These are phyloP conservation scores for Ophiostoma perfectum DNA, from an alignment of 2,329 filamentous ascomycete genomes.

Conservation along the genomic window DNA sequence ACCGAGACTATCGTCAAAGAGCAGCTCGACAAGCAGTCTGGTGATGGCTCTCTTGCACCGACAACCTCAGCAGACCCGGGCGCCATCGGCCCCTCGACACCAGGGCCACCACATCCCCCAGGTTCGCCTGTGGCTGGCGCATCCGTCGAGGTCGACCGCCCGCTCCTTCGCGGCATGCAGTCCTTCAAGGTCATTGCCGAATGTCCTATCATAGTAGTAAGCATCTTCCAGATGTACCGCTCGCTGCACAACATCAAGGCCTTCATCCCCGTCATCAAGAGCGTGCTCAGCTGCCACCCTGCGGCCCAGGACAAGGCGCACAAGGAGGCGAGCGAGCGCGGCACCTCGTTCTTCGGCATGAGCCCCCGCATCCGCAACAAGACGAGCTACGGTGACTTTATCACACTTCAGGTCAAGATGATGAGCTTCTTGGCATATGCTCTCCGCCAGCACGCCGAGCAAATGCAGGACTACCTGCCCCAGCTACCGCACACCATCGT, in stretches of 20 bases:
- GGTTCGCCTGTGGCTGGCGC: conserved; percentile 84
- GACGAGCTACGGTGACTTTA: conserved; percentile 92
- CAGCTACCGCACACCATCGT: conserved; percentile 86
- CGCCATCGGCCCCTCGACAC: conserved; percentile 58
- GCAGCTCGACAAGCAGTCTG: conserved; percentile 75
- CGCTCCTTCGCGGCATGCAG: conserved; percentile 87
- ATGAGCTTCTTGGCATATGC: conserved; percentile 98
- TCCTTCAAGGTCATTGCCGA: conserved; percentile 98
- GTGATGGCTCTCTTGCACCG: conserved; percentile 32
- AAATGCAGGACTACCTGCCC: conserved; percentile 81
- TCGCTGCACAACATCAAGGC: conserved; percentile 73
- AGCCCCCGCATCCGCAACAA: conserved; percentile 90
- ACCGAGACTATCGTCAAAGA: conserved; percentile 94
- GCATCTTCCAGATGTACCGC: conserved; percentile 91
- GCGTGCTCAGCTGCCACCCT: conserved; percentile 80
- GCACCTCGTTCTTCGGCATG: conserved; percentile 84
- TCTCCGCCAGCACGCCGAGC: conserved; percentile 77
- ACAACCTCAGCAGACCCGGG: conserved; percentile 26
- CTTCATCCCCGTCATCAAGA: conserved; percentile 92
- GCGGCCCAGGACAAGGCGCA: conserved; percentile 91
- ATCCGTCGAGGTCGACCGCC: conserved; percentile 72
- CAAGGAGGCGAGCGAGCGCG: conserved; percentile 70
- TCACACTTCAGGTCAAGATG: conserved; percentile 96
- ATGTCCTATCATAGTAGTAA: conserved; percentile 97
- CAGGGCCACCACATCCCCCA: conserved; percentile 61